These are phyloP conservation scores for Colletotrichum cereale DNA, from an alignment of 2,329 filamentous ascomycete species.

Conservation along the genomic window DNA sequence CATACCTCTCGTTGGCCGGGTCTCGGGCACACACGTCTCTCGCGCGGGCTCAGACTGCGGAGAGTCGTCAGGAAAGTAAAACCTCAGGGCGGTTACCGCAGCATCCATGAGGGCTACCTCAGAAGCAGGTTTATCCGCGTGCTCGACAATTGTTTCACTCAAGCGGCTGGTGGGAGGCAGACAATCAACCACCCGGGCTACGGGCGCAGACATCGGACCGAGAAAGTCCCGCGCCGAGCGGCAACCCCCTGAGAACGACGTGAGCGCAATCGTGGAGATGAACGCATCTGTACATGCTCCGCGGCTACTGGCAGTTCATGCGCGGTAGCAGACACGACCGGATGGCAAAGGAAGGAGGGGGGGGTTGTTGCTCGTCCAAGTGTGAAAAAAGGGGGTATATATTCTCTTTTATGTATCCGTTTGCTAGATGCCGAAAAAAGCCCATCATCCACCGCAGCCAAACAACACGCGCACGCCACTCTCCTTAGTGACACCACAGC, in stretches of 20 bases:
- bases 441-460: slow-evolving; percentile 3
- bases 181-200: not conserved
- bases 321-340: not conserved
- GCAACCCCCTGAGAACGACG: not conserved
- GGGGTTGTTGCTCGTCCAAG: too few relatives aligned
- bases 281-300: not conserved
- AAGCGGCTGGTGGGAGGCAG: not conserved
- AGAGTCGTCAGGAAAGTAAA: not conserved
- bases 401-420: slow-evolving; percentile 37
- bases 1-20: not conserved
- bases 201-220: not conserved
- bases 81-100: not conserved
- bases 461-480: not conserved
- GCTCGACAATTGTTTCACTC: not conserved
- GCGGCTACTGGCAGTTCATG: not conserved
- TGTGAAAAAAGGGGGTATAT: slow-evolving; percentile 33
- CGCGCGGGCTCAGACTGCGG: not conserved
- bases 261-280: not conserved
- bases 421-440: slow-evolving; percentile 26
- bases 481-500: slow-evolving; percentile 72
- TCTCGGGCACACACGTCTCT: not conserved
- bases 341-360: not conserved
- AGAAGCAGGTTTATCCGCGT: not conserved
- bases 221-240: not conserved
- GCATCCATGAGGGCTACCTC: not conserved